Base-by-base conservation (phyloP, 2,329 filamentous ascomycete species). In the Colletotrichum trifolii region DNA sequence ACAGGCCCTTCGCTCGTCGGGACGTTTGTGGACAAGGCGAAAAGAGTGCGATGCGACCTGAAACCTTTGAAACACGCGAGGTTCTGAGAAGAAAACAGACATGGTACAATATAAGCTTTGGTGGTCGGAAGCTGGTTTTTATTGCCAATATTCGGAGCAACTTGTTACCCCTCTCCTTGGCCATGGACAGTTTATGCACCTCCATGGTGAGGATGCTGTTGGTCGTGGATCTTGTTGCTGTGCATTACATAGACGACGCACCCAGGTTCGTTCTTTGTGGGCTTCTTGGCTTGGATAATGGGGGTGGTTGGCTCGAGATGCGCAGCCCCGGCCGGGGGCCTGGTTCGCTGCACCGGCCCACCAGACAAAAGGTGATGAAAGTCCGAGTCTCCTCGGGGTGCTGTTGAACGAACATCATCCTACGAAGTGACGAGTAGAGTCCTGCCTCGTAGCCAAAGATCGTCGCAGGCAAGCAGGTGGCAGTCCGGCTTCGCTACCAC, bases 141-240 rank as follows among this genome's bases (percentile, higher is more conserved):
- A 25, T 25, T 25, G 25, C 25, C 25, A 25, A 25, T 25, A 25
- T 25, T 25, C 25, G 25, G 25, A 4, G 25, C 15, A 15, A 15
- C 8, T 8, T 43, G 13, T 36, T 54, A 64, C 60, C 60, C 33
- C 54, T 64, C 60, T 60, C 40, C 17, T 47, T 42, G 48, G 36
- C 42, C 10, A 25, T 38, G 17, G 38, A 33, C 8, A 25, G 49
- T 7, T 39, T 35, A 42, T 59, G 60, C 55, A 54, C 8, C 36
- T 39, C 49, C 42, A 25, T n/a, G 6, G 25, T 13, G 49, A 33
- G 34, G 60, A 34, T 25, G 15, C 8, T 17, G 48, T 56, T 15
- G 48, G 25, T 17, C 36, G 33, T 42, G 36, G 46, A 8, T 25
- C 4, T 25, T 25, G 25, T 25, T 25, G 25, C 25, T 25, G 34